Evolutionary conservation across 1,284 basidiomycete species (phyloP).

Genomic region (Erythrobasidium hasegawianum): DNA sequence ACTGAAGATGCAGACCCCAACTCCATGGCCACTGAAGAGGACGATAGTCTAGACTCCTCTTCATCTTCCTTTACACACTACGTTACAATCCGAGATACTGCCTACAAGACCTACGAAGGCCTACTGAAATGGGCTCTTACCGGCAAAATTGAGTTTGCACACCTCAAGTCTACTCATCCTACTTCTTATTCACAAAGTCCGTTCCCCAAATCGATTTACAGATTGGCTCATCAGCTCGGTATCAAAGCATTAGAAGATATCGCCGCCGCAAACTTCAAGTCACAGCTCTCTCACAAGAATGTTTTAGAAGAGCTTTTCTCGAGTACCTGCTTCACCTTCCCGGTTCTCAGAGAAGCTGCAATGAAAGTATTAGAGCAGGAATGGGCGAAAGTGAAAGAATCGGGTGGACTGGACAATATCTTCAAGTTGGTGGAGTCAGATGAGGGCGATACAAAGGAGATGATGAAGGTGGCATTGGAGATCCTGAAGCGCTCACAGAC

Average conservation of each 20-base stretch:
- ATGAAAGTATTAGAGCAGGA: neutral
- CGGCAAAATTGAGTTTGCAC: neutral
- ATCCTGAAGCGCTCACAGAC: too few relatives aligned
- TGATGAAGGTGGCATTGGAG: too few relatives aligned
- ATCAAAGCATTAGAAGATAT: neutral
- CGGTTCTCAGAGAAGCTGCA: neutral
- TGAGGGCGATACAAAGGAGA: too few relatives aligned
- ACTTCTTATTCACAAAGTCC: neutral
- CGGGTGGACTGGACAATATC: neutral
- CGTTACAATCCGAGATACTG: neutral
- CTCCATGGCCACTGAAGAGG: too few relatives aligned
- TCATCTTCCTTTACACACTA: neutral
- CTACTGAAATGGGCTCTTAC: neutral
- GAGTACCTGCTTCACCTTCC: neutral
- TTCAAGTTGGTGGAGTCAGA: too few relatives aligned
- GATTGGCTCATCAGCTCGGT: neutral
- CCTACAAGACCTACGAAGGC: neutral
- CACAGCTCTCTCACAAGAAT: neutral
- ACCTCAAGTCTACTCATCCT: neutral
- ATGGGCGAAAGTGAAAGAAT: neutral
- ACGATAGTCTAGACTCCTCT: neutral
- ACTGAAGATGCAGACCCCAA: too few relatives aligned
- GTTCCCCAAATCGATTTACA: neutral
- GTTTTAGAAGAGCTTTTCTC: neutral
- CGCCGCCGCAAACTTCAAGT: neutral